Evolutionary conservation across 164 flowering plant species (phyloP).

Genomic region (Magnolia changhungtana): DNA sequence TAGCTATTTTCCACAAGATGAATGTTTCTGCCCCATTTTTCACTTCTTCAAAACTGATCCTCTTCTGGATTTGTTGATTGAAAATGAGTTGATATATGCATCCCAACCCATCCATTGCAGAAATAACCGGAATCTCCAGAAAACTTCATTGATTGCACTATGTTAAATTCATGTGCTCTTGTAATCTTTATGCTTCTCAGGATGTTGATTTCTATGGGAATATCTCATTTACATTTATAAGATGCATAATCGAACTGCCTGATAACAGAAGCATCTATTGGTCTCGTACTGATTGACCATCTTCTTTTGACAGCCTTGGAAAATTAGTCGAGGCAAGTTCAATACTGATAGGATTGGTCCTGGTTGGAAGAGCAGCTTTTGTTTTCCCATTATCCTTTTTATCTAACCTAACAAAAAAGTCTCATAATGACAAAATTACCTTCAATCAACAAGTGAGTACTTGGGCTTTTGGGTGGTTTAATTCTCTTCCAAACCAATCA

Average conservation of each 20-base stretch:
- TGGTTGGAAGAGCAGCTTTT: constrained; percentile 51
- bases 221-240: not conserved
- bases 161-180: not conserved
- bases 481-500: not conserved
- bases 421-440: constrained; percentile 28
- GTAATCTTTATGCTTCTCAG: not conserved
- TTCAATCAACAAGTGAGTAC: constrained; percentile 37
- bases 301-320: constrained; percentile 32
- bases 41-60: not conserved
- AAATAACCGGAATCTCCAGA: not conserved
- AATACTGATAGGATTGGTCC: constrained; percentile 34
- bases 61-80: not conserved
- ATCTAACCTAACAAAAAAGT: constrained; percentile 34
- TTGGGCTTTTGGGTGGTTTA: not conserved
- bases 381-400: constrained; percentile 45
- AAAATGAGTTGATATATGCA: not conserved
- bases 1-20: not conserved
- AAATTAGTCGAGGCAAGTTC: constrained; percentile 41
- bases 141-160: not conserved
- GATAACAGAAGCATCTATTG: not conserved
- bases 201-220: not conserved
- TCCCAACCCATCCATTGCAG: not conserved
- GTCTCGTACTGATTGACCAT: not conserved
- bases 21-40: not conserved
- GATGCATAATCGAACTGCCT: not conserved